These are phyloP conservation scores for Pseudogymnoascus sp. DNA, from an alignment of 2,329 filamentous ascomycete species.

Conservation along the genomic window DNA sequence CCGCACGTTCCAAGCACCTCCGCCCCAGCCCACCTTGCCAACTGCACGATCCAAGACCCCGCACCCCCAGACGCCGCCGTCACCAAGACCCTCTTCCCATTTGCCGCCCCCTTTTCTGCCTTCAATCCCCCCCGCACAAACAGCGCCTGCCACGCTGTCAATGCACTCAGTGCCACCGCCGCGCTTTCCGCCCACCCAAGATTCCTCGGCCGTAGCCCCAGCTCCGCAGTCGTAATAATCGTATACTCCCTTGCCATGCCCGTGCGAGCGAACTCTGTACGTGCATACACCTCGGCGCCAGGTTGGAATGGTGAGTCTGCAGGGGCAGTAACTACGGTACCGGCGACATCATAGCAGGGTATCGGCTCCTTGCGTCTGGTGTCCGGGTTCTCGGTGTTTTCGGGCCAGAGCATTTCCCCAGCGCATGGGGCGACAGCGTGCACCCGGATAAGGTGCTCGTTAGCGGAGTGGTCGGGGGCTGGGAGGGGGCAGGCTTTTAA, in stretches of 20 bases:
- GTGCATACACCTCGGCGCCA: conserved; percentile 36
- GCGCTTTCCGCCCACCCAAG: conserved; percentile 35
- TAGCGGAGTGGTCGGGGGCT: conserved; percentile 19
- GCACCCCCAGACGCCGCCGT: conserved; percentile 41
- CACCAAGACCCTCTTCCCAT: conserved; percentile 37
- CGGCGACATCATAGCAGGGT: conserved; percentile 39
- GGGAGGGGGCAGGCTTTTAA: conserved; percentile 21
- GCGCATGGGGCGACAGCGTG: conserved; percentile 36
- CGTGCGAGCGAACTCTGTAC: conserved; percentile 32
- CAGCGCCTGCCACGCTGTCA: conserved; percentile 40
- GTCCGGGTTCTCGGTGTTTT: conserved; percentile 25
- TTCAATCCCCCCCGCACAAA: conserved; percentile 35
- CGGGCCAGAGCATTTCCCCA: conserved; percentile 40
- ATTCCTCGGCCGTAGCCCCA: conserved; percentile 33
- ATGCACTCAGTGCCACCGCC: conserved; percentile 35
- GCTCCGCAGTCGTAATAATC: conserved; percentile 31
- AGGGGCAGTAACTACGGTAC: conserved; percentile 34
- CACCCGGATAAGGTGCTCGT: conserved; percentile 37
- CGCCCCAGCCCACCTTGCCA: conserved; percentile 34
- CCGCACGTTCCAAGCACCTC: conserved; percentile 38
- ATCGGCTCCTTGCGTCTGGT: conserved; percentile 27
- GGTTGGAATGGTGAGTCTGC: conserved; percentile 33
- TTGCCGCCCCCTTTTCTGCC: conserved; percentile 18
- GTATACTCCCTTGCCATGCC: conserved; percentile 36
- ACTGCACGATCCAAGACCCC: conserved; percentile 40